These are phyloP conservation scores for Aphanocladium album DNA, from an alignment of 2,329 filamentous ascomycete genomes.

Conservation along the genomic window DNA sequence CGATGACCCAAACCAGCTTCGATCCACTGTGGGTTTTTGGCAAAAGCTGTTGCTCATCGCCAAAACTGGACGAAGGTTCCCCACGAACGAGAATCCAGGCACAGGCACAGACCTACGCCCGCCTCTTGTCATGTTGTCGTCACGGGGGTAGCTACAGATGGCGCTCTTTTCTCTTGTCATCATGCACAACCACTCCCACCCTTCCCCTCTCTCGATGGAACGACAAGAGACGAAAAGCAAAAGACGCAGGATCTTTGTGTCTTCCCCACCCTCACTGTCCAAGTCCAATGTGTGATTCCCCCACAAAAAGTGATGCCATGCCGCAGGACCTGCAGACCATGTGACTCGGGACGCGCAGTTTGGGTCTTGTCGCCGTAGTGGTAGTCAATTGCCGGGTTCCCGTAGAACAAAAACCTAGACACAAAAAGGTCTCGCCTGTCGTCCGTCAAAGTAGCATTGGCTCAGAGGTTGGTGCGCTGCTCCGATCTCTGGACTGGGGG, in stretches of 20 bases:
- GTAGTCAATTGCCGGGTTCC: neutral
- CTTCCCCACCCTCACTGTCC: no score
- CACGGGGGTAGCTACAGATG: neutral
- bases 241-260: no score
- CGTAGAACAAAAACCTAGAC: neutral
- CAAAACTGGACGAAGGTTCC: neutral
- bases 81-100: no score
- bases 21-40: neutral
- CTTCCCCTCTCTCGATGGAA: no score
- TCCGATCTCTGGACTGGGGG: no score
- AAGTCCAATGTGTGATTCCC: conserved; percentile 5
- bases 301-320: neutral
- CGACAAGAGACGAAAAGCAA: neutral
- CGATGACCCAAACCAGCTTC: neutral
- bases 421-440: neutral
- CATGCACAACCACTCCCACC: no score
- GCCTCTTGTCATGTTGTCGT: neutral
- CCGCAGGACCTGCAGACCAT: neutral
- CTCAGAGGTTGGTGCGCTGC: neutral
- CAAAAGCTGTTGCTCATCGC: neutral
- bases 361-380: neutral
- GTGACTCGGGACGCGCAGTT: neutral
- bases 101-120: neutral
- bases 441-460: neutral
- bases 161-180: neutral